phyloP scores from a whole-genome alignment of 2,329 filamentous ascomycete species.

The Cladophialophora immunda region DNA sequence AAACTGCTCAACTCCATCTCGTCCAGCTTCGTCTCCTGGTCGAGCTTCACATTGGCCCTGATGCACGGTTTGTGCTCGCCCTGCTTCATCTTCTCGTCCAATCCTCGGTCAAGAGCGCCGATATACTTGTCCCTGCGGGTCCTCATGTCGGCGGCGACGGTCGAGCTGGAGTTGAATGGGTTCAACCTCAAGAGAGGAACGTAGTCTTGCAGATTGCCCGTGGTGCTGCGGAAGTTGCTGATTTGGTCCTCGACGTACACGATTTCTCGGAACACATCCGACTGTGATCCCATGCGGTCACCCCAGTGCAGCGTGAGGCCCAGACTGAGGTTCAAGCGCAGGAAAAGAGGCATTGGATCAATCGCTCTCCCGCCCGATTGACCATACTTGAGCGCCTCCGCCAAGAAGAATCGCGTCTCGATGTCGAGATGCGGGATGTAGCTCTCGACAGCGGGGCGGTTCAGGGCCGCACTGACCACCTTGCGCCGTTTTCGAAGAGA shows the following conservation, averaged over 20 bases:
- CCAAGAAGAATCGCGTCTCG: no score
- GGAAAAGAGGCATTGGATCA: no score
- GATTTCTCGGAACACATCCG: slow-evolving; percentile 14
- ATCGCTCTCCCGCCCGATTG: no score
- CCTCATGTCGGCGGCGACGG: slow-evolving; percentile 67
- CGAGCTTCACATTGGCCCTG: slow-evolving; percentile 29
- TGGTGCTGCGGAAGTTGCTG: slow-evolving; percentile 31
- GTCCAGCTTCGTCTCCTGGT: slow-evolving; percentile 27
- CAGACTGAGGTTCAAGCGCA: no score
- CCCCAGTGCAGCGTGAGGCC: no score
- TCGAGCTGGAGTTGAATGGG: slow-evolving; percentile 65
- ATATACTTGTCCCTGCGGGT: slow-evolving; percentile 61
- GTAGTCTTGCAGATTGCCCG: slow-evolving; percentile 33
- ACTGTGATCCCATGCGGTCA: no score
- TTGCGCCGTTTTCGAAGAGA: no score
- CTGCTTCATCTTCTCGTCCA: slow-evolving; percentile 24
- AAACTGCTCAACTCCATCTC: slow-evolving; percentile 25
- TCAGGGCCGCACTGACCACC: no score
- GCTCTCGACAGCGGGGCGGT: no score
- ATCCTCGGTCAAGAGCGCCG: slow-evolving; percentile 21
- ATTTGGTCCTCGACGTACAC: slow-evolving; percentile 32
- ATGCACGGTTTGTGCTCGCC: slow-evolving; percentile 30
- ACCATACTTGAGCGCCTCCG: no score
- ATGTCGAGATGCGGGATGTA: no score
- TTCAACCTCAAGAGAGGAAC: slow-evolving; percentile 53